A percentile compares a stretch with the other conserved stretches of the same genome.
phyloP scores from a whole-genome alignment of 2,329 filamentous ascomycete species.

The Thelonectria rubi region DNA sequence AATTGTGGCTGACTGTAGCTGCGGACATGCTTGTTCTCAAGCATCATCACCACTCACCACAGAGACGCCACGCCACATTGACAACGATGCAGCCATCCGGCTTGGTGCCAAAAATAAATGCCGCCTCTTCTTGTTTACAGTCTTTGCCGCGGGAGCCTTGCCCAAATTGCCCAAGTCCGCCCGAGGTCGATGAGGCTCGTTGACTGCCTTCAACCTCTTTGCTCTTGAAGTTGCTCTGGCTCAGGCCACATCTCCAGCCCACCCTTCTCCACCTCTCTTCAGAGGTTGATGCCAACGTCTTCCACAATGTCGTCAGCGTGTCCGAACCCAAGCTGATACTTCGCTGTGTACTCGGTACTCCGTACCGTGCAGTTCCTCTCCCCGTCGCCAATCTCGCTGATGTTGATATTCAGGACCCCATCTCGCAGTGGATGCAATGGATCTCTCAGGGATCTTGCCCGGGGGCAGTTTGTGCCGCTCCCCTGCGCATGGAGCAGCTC shows the following conservation, averaged over 20 bases:
- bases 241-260: not conserved
- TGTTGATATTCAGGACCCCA: slow-evolving; percentile 29
- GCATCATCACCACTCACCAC: slow-evolving; percentile 10
- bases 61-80: too few relatives aligned
- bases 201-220: not conserved
- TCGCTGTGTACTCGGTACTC: not conserved
- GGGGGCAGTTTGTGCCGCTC: slow-evolving; percentile 22
- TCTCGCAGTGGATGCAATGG: slow-evolving; percentile 19
- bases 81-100: not conserved
- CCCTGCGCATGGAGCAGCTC: slow-evolving; percentile 14
- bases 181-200: not conserved
- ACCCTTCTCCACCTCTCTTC: slow-evolving; percentile 17
- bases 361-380: not conserved
- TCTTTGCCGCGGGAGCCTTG: not conserved
- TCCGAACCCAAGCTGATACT: not conserved
- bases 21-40: slow-evolving; percentile 4
- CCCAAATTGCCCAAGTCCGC: not conserved
- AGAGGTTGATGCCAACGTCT: slow-evolving; percentile 24
- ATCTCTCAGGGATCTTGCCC: slow-evolving; percentile 25
- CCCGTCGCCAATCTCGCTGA: slow-evolving; percentile 31
- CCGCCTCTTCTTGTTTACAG: not conserved
- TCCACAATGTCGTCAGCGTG: slow-evolving; percentile 21
- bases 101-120: slow-evolving; percentile 1
- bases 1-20: not conserved
- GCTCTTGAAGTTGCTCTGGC: not conserved